Base-by-base conservation (phyloP, 192 early-diverging fungal genomes). In the Chytriomyces confervae region DNA sequence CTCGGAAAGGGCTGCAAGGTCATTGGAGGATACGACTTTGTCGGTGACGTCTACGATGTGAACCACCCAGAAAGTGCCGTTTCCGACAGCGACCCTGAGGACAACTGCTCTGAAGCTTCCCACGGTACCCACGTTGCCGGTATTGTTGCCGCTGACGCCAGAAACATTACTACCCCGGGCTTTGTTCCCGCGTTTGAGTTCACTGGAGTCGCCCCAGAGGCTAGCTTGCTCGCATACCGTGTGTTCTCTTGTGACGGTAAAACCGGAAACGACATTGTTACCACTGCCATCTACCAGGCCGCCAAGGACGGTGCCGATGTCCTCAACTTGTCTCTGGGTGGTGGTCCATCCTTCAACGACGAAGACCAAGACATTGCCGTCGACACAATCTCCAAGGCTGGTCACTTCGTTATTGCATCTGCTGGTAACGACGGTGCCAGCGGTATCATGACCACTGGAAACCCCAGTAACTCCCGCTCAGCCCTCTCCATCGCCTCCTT, bases 291-390 rank as follows among this genome's bases (percentile, higher is more conserved):
- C 79, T 83, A 90, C 77, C 77, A 79, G 11, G 96, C 95, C 7
- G 84, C 87, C 61, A 75, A 77, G 6, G 94, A 94, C 69, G 84
- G 89, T 0, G 87, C 92, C 79, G 89, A 97, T 72, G 79, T 97
- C 61, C 92, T 97, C 80, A 95, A 92, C 84, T 85, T 96, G 74
- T 93, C 91, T 66, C 80, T 96, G 69, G 96, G 95, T 68, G 77
- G 77, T 71, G 92, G 87, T 8, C 82, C 86, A 16, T 82, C 82
- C 71, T 85, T 84, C 36, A 90, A 87, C 89, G 83, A 81, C 71
- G 91, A 93, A 48, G 84, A 88, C 50, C 85, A 91, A 11, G 72
- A 89, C 5, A 79, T 88, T 11, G 87, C 92, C 0, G 88, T 90
- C 50, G 84, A 89, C 27, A 73, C 75, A 18, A 78, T 93, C 29